Percentiles rank a stretch among this genome's conserved stretches.
These are phyloP conservation scores for Dimocarpus longan DNA, from an alignment of 345 rosid species.

Conservation along the genomic window DNA sequence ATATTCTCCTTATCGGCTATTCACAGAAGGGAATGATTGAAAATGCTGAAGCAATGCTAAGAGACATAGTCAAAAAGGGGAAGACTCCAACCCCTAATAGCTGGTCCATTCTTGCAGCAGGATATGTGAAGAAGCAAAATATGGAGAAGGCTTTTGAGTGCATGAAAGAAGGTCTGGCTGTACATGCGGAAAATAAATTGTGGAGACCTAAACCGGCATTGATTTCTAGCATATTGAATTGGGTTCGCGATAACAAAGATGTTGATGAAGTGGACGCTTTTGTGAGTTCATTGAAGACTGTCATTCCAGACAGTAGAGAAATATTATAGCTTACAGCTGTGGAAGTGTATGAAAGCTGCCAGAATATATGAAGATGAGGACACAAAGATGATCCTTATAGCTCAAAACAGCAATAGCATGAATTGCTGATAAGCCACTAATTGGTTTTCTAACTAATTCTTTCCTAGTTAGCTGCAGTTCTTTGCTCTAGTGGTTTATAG, in stretches of 20 bases:
- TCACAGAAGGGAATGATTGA: conserved; percentile 39
- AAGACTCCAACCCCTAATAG: conserved; percentile 42
- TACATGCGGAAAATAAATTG: conserved; percentile 26
- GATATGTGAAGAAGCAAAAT: conserved; percentile 37
- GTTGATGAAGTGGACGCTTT: conserved; percentile 36
- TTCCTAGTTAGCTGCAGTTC: not conserved
- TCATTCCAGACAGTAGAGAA: conserved; percentile 28
- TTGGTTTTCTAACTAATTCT: no score
- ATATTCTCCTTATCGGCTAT: conserved; percentile 44
- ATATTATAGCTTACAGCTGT: not conserved
- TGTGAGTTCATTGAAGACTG: conserved; percentile 24
- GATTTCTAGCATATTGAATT: conserved; percentile 40
- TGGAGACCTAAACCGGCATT: conserved; percentile 44
- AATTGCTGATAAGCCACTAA: not conserved
- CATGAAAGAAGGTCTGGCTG: conserved; percentile 47
- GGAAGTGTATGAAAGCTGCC: conserved; percentile 30
- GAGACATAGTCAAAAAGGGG: conserved; percentile 26
- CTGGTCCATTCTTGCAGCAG: conserved; percentile 47
- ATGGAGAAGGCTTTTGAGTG: conserved; percentile 49
- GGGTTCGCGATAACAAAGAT: conserved; percentile 43
- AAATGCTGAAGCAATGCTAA: conserved; percentile 41
- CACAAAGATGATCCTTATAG: not conserved
- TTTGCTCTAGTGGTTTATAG: not conserved
- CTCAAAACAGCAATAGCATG: not conserved
- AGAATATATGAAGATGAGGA: conserved; percentile 1